Base-by-base conservation (phyloP, 495 filamentous ascomycete genomes). In the Penicillium coprophilum region DNA sequence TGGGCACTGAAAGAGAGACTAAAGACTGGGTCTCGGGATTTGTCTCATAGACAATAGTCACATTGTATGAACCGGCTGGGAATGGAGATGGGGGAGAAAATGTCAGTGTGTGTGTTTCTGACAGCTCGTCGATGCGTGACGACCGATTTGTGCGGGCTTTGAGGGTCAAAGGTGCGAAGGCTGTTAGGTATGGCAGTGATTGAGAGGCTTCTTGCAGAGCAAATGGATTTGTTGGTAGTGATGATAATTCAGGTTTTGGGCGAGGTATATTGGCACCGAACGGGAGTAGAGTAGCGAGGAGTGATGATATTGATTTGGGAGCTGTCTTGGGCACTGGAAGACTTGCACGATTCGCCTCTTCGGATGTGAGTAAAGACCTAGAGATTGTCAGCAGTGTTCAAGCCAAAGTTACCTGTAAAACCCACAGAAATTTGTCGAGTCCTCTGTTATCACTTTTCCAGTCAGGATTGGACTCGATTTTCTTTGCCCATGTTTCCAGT, bases 241-340 rank as follows among this genome's bases (percentile, higher is more conserved):
- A 59, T 24, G 61, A 66, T 32, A 56, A 28, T 57, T 64, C 49
- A n/a, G 43, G 64, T 9, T 55, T 31, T 4, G 59, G 64, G 17
- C 56, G 64, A 43, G 66, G 63, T 2, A 62, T 58, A 46, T 67
- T 77, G 4, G 64, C 57, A 30, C 72, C 67, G 50, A 77, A 77
- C 36, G 75, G 76, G 15, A 78, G 72, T 31, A 78, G 44, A 27
- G 71, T 64, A 3, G 71, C 74, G 20, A 77, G 67, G 6, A 77
- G 54, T 11, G 70, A 74, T 32, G 77, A 80, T 11, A 76, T 62
- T 27, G 72, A 59, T 6, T 56, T 44, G 20, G 61, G 54, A 2
- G 55, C 46, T 49, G 56, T 50, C 4, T 34, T 50, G 15, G 60
- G 34, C 6, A 60, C 44, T 4, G 56, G 50, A 9, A 58, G 39